Conservation (phyloP, 2,329 filamentous ascomycete genomes). For the Lasiodiplodia citricola region DNA sequence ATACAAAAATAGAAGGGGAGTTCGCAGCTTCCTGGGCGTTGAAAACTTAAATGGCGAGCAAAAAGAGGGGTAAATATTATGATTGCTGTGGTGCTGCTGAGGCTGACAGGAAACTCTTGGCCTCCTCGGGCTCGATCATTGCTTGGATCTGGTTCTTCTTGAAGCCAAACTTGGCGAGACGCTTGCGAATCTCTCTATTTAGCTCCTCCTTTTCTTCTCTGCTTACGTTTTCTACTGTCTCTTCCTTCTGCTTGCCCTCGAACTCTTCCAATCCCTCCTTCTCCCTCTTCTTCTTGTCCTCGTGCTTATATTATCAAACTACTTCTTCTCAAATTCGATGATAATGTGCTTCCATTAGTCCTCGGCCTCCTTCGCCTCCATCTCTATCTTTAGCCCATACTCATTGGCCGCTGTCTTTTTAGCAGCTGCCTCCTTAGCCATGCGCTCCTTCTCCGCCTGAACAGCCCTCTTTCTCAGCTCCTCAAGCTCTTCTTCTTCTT, state of each 20-base stretch:
- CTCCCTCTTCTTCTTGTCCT: constrained; percentile 47
- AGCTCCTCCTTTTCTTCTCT: constrained; percentile 46
- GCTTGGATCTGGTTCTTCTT: constrained; percentile 55
- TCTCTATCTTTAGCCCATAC: constrained; percentile 42
- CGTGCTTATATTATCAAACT: constrained; percentile 42
- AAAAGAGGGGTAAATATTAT: too few relatives aligned
- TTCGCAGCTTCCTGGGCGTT: too few relatives aligned
- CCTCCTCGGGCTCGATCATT: constrained; percentile 54
- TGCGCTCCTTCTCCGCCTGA: constrained; percentile 36
- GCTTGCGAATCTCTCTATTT: constrained; percentile 48
- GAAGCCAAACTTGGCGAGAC: constrained; percentile 51
- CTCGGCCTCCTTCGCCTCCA: constrained; percentile 35
- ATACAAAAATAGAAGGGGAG: too few relatives aligned
- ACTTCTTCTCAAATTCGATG: constrained; percentile 34
- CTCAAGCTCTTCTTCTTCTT: constrained; percentile 36
- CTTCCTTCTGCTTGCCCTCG: constrained; percentile 45
- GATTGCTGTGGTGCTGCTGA: constrained; percentile 25
- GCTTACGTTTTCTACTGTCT: constrained; percentile 48
- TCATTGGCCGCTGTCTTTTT: constrained; percentile 35
- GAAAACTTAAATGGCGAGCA: too few relatives aligned
- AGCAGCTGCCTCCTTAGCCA: constrained; percentile 40
- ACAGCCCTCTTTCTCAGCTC: constrained; percentile 39
- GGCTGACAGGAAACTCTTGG: constrained; percentile 40
- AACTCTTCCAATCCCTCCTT: constrained; percentile 50
- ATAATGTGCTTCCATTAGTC: constrained; percentile 33